These are phyloP conservation scores for Alternaria ventricosa DNA, from an alignment of 2,329 filamentous ascomycete species.

Conservation along the genomic window DNA sequence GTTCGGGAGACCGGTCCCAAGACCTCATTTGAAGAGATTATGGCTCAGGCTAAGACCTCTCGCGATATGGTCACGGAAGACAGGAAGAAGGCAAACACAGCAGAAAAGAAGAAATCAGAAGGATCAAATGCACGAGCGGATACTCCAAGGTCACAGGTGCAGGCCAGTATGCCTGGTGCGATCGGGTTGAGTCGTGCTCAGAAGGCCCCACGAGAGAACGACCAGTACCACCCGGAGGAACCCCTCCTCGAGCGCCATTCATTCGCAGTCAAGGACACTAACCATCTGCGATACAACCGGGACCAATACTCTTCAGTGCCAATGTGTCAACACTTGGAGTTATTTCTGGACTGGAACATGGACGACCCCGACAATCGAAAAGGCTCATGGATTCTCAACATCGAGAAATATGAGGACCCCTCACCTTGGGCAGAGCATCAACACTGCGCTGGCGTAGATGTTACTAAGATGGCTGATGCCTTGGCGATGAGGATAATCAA, in stretches of 20 bases:
- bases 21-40: background rate
- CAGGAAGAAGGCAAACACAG: background rate
- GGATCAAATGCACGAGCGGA: background rate
- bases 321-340: constrained; percentile 7
- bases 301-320: background rate
- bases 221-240: background rate
- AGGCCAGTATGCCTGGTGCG: background rate
- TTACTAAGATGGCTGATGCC: background rate
- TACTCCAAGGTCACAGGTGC: background rate
- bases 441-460: background rate
- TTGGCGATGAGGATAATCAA: background rate
- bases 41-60: background rate
- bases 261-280: background rate
- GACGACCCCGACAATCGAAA: constrained; percentile 7
- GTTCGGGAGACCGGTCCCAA: background rate
- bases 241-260: background rate
- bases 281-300: background rate
- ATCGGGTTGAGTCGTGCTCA: background rate
- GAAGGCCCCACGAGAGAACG: background rate
- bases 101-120: background rate
- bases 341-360: constrained; percentile 6
- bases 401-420: background rate
- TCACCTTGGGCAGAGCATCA: background rate
- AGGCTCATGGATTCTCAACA: constrained; percentile 2
- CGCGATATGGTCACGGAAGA: background rate